These are phyloP conservation scores for Populus pruinosa DNA, from an alignment of 345 rosid genomes.

Conservation along the genomic window DNA sequence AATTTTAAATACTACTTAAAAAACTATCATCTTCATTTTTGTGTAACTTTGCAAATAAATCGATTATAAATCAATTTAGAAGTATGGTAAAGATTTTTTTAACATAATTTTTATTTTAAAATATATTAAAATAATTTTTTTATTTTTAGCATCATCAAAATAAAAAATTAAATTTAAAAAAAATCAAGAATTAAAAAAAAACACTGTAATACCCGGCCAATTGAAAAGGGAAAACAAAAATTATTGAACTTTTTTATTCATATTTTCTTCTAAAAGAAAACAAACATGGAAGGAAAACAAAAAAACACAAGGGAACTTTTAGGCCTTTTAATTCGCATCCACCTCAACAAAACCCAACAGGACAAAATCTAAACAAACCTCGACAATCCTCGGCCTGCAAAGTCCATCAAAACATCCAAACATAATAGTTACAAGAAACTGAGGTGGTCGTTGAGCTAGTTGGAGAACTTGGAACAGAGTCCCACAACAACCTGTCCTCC, in stretches of 20 bases:
- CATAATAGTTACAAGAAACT: conserved; percentile 52
- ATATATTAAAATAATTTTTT: too few relatives aligned
- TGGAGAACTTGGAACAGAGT: conserved; percentile 34
- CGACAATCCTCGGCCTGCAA: background rate
- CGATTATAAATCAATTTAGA: background rate
- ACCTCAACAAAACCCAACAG: background rate
- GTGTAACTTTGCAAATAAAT: too few relatives aligned
- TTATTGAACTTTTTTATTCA: background rate
- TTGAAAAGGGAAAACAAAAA: background rate
- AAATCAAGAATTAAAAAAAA: too few relatives aligned
- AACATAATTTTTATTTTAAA: too few relatives aligned
- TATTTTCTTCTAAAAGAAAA: background rate
- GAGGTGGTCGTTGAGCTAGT: conserved; percentile 37
- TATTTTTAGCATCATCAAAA: too few relatives aligned
- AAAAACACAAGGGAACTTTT: background rate
- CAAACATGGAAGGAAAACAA: background rate
- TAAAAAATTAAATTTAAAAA: too few relatives aligned
- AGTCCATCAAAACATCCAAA: conserved; percentile 19
- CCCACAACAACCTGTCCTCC: conserved; percentile 30
- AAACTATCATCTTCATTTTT: too few relatives aligned
- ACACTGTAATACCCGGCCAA: background rate
- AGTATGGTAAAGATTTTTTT: too few relatives aligned
- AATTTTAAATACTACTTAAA: too few relatives aligned
- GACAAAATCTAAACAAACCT: background rate
- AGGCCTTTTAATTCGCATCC: background rate